Base-by-base conservation (phyloP, 768 basidiomycete genomes). In the Suillus bovinus region DNA sequence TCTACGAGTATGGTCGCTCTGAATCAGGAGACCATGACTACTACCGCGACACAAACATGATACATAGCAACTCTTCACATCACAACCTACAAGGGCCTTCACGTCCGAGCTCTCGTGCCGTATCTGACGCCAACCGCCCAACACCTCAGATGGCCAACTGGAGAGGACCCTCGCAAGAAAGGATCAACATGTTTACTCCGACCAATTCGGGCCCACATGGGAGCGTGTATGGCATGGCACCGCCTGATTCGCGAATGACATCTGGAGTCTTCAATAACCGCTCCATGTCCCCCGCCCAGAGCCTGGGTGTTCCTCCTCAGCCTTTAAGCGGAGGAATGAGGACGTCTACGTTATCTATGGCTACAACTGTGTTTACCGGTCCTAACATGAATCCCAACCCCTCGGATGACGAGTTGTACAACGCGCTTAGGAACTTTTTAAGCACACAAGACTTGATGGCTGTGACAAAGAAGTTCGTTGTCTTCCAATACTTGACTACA, bases 391-490 rank as follows among this genome's bases (percentile, higher is more conserved):
- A 81, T 67, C 77, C 84, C 9, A 79, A 86, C 52, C 87, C 88
- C 14, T 79, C 74, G 0, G 85, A 90, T 66, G 86, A 87, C 16
- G 87, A 87, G 66, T 66, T 90, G 49, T 77, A 86, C 65, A 79
- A 72, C 17, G 81, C 84, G 20, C 73, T 89, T 20, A 78, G 84
- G 58, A 78, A 78, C 27, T 87, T 86, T 68, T 68, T 90, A 61
- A 83, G 86, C 58, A 83, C 84, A 27, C 86, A 88, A 67, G 86
- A 90, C 70, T 71, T 89, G 66, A 88, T 90, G 88, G 81, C 80
- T n/a, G 86, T 90, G 52, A 86, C 85, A 65, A 87, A 87, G 79
- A 86, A 85, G 83, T 87, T 66, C 69, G 85, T 77, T 11, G 10
- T 39, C 3, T 56, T 34, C 2, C 14, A 49, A 50, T 31, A 59